Evolutionary conservation across 176 grass and related monocot species (phyloP), one percentile per base, ranked within the genome.

Genomic region (Phyllostachys edulis): DNA sequence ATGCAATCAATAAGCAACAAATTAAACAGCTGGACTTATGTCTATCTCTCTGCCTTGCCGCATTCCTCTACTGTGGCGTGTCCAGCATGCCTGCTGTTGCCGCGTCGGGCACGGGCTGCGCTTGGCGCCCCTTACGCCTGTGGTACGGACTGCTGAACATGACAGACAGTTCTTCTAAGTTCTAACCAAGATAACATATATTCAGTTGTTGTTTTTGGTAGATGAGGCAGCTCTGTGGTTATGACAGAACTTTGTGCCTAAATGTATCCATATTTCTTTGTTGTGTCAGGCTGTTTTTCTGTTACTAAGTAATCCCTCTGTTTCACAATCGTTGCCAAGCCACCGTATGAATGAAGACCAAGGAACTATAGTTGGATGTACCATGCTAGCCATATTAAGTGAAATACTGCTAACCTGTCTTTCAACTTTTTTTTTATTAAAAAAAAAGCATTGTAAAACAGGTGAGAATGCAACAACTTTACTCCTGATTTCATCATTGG

Each of bases 191-290:
- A 17, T 71, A 74, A 71, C 17, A 42, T 73, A 41, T 57, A 32
- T 87, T 51, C 12, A 70, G 4, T 45, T 75, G 9, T 59, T 13
- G 13, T 60, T 63, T 54, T 27, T 9, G 16, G 37, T 79, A 77
- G 45, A 40, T 39, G n/a, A 45, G 23, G n/a, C 37, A 26, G 37
- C 45, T 32, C 23, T 20, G 20, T 73, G 10, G 27, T 75, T 74
- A 29, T 29, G 29, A 29, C 29, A 29, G 29, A 63, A 24, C 60
- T 75, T 24, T 84, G 9, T 55, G 32, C n/a, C 82, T 65, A 23
- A 63, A 75, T 75, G 45, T 67, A 63, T 12, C 14, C 24, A 59
- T 7, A 5, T 60, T 85, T 85, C 39, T 70, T 70, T 71, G 54
- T 47, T 0, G 9, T 37, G 40, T 38, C 14, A 1, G 0, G 17